Conservation (phyloP, 73 alveolate species). For the Paramecium biaurelia region DNA sequence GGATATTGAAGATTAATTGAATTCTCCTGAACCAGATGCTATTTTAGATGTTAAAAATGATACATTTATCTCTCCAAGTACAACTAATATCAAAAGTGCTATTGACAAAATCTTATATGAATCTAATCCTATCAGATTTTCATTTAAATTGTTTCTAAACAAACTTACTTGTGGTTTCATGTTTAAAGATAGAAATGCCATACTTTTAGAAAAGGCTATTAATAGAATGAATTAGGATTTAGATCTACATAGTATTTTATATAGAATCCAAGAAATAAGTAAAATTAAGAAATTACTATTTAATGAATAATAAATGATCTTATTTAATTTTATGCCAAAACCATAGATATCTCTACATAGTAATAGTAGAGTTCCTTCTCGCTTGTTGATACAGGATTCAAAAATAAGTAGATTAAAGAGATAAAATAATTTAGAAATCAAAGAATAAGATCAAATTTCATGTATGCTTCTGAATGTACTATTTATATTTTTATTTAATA, state of each 20-base stretch:
- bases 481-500: neutral
- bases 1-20: neutral
- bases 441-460: neutral
- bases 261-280: neutral
- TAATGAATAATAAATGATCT: neutral
- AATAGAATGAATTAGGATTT: neutral
- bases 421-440: neutral
- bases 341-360: neutral
- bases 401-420: neutral
- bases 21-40: neutral
- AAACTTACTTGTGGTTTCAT: neutral
- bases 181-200: neutral
- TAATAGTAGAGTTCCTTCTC: neutral
- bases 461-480: neutral
- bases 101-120: neutral
- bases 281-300: neutral
- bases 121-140: neutral
- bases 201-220: neutral
- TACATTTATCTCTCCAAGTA: neutral
- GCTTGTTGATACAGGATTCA: neutral
- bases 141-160: neutral
- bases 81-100: neutral
- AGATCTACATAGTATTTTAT: neutral
- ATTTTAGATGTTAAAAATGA: neutral
- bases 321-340: neutral